Base-by-base conservation (phyloP, 495 filamentous ascomycete species). In the Hypomontagnella monticulosa region DNA sequence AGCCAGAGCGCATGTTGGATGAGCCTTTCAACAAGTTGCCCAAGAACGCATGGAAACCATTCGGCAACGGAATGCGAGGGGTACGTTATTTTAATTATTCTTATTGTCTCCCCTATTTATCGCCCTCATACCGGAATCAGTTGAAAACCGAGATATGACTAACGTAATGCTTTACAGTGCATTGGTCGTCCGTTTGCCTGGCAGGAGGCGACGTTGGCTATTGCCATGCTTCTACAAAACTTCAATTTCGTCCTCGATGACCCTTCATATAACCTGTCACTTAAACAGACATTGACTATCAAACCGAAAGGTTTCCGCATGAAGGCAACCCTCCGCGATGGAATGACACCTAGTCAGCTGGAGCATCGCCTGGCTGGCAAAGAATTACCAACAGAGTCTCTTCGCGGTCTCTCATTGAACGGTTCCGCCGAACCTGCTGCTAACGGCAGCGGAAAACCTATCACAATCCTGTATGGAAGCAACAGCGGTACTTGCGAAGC, bases 401-500 rank as follows among this genome's bases (percentile, higher is more conserved):
- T 57, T 6, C 63, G 44, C 7, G 46, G 40, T 2, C 51, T 30
- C 11, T 43, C 54, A 1, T 41, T 61, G 1, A 61, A 62, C 0
- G 32, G 52, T 18, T 23, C 48, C 1, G 16, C 19, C 4, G 23
- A 47, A 0, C 23, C 61, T 14, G 73, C 75, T 50, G 33, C 62
- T 12, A 66, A 76, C 11, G 60, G 47, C 10, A 59, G 60, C 16
- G 69, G 69, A 2, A 74, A 74, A 46, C 74, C 75, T 0, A 82
- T 93, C 70, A 82, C 81, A 36, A 86, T 93, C n/a, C 83, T 87
- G 30, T 93, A 87, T 62, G 90, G 90, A 12, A 88, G 86, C 11
- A 92, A 93, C 63, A 87, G 85, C 3, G 90, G 91, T 2, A 93
- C 91, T 10, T 93, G 90, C 69, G 88, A 92, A 67, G 78, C 85